Evolutionary conservation across 257 asterid species (phyloP), one percentile per base, ranked within the genome.

Genomic region (Penstemon newberryi): DNA sequence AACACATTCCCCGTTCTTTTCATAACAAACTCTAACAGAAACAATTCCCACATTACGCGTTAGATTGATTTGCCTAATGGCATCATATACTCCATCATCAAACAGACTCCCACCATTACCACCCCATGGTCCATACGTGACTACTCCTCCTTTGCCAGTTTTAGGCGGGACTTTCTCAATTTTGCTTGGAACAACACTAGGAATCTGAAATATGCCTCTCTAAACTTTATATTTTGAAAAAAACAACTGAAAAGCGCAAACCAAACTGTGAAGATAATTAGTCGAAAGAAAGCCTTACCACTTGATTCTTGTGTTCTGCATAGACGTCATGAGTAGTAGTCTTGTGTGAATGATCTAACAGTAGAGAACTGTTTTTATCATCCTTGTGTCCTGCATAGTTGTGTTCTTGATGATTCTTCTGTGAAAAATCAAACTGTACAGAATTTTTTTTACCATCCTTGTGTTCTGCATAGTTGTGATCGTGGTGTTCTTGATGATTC

Each of bases 51-150:
- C 82, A 45, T 80, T 89, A 4, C 96, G 88, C 0, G 86, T 81
- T 10, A 92, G 36, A 44, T 82, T 80, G 2, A 92, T 85, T 58
- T 86, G 90, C 61, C 80, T 77, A 51, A 87, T 75, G 18, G 96
- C 98, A 67, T 84, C 90, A 57, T 89, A 83, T 4, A 83, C 73
- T 71, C 98, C 96, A 55, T 92, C 96, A 19, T 87, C 92, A 53
- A 92, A 92, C 44, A 68, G 56, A 73, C 71, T 77, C 19, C 98
- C 98, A 1, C 96, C 96, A 52, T 5, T 67, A 39, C 96, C 98
- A 33, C 96, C 98, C 94, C 94, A 89, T 2, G 96, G 84, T 44
- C 94, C 91, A 55, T 74, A 87, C 6, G 85, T 82, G 56, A 84
- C 65, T 7, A 86, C 79, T 59, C 88, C 88, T 18, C 87, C 87